Conservation (phyloP, 345 rosid species). For the Theobroma cacao region DNA sequence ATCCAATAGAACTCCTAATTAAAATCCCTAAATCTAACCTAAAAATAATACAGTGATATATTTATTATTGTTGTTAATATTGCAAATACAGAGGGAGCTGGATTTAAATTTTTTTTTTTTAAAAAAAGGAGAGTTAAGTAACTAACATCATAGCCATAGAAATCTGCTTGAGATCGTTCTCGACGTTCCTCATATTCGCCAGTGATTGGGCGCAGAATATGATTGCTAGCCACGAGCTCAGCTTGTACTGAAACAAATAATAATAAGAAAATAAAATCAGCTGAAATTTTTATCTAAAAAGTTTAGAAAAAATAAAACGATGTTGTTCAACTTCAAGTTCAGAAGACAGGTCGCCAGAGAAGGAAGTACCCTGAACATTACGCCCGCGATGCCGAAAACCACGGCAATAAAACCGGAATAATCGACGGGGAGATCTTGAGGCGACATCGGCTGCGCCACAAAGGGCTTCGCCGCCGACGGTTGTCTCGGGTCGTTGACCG, state of each 20-base stretch:
- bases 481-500: constrained; percentile 85
- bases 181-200: constrained; percentile 79
- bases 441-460: constrained; percentile 40
- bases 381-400: constrained; percentile 80
- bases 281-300: neutral
- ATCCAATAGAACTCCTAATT: neutral
- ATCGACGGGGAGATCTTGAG: constrained; percentile 93
- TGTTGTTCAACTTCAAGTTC: neutral
- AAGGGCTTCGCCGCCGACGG: constrained; percentile 77
- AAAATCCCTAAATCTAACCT: neutral
- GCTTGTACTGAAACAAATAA: constrained; percentile 65
- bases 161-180: constrained; percentile 92
- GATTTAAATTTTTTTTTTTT: too few species aligned
- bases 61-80: neutral
- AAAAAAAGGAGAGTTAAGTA: neutral
- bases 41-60: neutral
- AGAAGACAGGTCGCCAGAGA: constrained; percentile 11
- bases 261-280: neutral
- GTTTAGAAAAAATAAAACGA: neutral
- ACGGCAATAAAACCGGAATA: constrained; percentile 96
- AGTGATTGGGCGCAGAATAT: constrained; percentile 95
- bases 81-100: neutral
- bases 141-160: constrained; percentile 98
- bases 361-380: constrained; percentile 78
- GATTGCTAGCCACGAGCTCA: constrained; percentile 94